phyloP scores from a whole-genome alignment of 306 rosid genomes.

The Erythrophleum fordii region DNA sequence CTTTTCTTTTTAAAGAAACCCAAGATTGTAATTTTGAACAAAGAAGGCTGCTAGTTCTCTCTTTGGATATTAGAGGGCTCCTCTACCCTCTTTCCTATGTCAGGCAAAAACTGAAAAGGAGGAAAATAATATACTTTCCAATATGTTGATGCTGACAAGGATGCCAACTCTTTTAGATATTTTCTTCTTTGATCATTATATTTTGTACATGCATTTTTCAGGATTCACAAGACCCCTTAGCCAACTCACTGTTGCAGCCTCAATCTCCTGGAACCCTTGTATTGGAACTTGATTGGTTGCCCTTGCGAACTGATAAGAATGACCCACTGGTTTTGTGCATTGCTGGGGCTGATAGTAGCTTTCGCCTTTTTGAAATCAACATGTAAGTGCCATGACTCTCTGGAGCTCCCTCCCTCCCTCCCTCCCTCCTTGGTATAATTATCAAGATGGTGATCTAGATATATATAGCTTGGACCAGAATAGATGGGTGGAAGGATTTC shows the following conservation, averaged over 20 bases:
- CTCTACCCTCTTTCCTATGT: conserved; percentile 2
- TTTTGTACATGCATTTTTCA: conserved; percentile 41
- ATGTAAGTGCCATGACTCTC: conserved; percentile 59
- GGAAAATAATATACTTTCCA: not conserved
- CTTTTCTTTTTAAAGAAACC: not conserved
- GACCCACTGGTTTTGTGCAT: conserved; percentile 93
- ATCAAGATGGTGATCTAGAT: conserved; percentile 28
- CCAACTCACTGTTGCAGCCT: conserved; percentile 92
- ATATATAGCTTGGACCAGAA: conserved; percentile 2
- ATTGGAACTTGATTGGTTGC: conserved; percentile 98
- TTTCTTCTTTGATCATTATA: conserved; percentile 28
- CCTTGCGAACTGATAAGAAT: conserved; percentile 73
- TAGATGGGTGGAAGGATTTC: conserved; percentile 6
- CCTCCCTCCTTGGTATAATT: not conserved
- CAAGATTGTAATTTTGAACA: conserved; percentile 19
- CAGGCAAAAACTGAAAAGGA: not conserved
- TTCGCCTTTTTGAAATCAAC: conserved; percentile 84
- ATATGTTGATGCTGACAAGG: not conserved
- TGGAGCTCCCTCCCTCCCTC: conserved; percentile 3
- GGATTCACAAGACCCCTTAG: conserved; percentile 96
- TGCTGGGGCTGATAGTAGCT: conserved; percentile 99
- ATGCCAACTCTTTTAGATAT: not conserved
- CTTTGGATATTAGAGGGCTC: conserved; percentile 8
- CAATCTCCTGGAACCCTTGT: conserved; percentile 97
- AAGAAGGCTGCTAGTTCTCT: conserved; percentile 30